Conservation (phyloP, 345 rosid species). For the Bruguiera sexangula region DNA sequence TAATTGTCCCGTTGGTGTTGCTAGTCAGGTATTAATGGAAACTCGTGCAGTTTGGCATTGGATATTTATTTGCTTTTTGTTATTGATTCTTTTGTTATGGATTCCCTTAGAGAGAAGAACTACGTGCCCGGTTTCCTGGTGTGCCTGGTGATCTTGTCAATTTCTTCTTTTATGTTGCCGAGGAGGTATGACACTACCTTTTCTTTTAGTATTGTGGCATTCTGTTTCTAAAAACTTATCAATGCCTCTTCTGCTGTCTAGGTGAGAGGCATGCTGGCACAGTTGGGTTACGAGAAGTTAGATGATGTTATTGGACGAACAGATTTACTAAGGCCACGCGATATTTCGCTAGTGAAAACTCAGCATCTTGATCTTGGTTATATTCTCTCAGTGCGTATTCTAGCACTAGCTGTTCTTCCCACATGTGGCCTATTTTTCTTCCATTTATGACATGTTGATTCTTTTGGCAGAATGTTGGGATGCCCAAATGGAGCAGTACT, state of each 20-base stretch:
- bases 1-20: constrained; percentile 99
- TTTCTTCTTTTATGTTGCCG: constrained; percentile 90
- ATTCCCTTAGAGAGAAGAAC: constrained; percentile 75
- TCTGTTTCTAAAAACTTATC: background rate
- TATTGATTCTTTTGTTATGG: constrained; percentile 11
- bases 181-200: constrained; percentile 54
- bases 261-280: constrained; percentile 95
- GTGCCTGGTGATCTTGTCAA: constrained; percentile 99
- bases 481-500: constrained; percentile 87
- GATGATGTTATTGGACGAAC: constrained; percentile 90
- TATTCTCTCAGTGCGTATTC: constrained; percentile 60
- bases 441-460: constrained; percentile 13
- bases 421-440: constrained; percentile 1
- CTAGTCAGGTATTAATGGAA: constrained; percentile 73
- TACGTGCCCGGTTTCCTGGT: constrained; percentile 98
- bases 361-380: constrained; percentile 94
- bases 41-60: constrained; percentile 4
- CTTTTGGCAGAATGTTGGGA: constrained; percentile 63
- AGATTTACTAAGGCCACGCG: constrained; percentile 72
- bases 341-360: constrained; percentile 92
- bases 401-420: background rate
- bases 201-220: no score
- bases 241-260: constrained; percentile 22
- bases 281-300: constrained; percentile 81
- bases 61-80: constrained; percentile 3